Conservation (phyloP, 306 rosid genomes). For the Cucurbita argyrosperma region DNA sequence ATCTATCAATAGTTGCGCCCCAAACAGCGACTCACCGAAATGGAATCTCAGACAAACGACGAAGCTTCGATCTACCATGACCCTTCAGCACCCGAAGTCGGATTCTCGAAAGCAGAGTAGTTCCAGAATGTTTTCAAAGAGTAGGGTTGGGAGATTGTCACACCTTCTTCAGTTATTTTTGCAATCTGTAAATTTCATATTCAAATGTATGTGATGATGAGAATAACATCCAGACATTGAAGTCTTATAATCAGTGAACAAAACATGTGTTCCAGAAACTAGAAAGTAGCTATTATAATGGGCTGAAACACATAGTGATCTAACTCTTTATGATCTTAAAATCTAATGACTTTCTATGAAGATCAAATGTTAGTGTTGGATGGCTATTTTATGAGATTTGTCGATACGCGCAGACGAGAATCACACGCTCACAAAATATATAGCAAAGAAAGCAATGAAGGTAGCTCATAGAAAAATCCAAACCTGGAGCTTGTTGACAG, state of each 20-base stretch:
- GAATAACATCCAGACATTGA: background rate
- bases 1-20: background rate
- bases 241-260: background rate
- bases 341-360: background rate
- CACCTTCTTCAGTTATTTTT: slow-evolving; percentile 64
- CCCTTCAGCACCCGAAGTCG: slow-evolving; percentile 71
- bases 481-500: slow-evolving; percentile 77
- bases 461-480: slow-evolving; percentile 3
- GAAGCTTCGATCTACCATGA: slow-evolving; percentile 48
- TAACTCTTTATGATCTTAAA: background rate
- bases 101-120: slow-evolving; percentile 62
- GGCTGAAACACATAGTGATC: background rate
- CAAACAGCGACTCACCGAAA: background rate
- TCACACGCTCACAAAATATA: background rate
- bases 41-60: background rate
- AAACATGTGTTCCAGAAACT: background rate
- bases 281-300: background rate
- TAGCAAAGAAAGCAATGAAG: background rate
- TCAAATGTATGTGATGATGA: background rate
- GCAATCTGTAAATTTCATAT: slow-evolving; percentile 49
- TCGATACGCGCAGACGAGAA: background rate
- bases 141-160: slow-evolving; percentile 50
- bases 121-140: slow-evolving; percentile 84
- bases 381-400: background rate
- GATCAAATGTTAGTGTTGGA: background rate